phyloP scores from a whole-genome alignment of 257 asterid species.

The Penstemon barbatus region DNA sequence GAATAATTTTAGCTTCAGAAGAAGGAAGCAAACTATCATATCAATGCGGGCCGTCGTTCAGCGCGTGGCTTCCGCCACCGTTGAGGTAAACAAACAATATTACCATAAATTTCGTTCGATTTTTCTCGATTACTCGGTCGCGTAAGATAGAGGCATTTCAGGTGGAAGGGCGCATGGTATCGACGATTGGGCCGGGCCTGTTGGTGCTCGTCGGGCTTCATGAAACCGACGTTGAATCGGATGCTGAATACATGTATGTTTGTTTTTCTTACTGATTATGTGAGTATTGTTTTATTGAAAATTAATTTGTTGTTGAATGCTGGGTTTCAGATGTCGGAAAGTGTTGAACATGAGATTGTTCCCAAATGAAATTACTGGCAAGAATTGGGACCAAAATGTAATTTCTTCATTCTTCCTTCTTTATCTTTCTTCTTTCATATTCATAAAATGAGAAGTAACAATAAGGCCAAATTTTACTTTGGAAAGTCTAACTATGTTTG shows the following conservation, averaged over 20 bases:
- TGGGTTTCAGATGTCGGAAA: slow-evolving; percentile 77
- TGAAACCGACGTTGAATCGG: slow-evolving; percentile 64
- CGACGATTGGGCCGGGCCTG: slow-evolving; percentile 80
- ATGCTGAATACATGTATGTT: slow-evolving; percentile 72
- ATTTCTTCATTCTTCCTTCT: slow-evolving; percentile 23
- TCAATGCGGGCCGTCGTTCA: slow-evolving; percentile 87
- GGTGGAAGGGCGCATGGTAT: slow-evolving; percentile 76
- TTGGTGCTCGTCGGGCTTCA: slow-evolving; percentile 83
- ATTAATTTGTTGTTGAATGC: slow-evolving; percentile 14
- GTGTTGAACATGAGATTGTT: slow-evolving; percentile 91
- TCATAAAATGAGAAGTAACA: not conserved
- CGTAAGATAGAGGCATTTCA: slow-evolving; percentile 33
- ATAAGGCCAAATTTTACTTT: too few species aligned
- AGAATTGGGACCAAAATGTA: slow-evolving; percentile 88
- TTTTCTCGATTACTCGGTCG: slow-evolving; percentile 26
- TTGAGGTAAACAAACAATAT: slow-evolving; percentile 46
- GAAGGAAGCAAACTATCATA: slow-evolving; percentile 32
- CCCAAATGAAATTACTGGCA: slow-evolving; percentile 67
- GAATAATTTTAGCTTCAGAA: slow-evolving; percentile 24
- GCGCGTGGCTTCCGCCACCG: slow-evolving; percentile 87
- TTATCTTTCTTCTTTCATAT: not conserved
- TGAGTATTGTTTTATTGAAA: not conserved
- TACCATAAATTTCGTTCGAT: slow-evolving; percentile 2
- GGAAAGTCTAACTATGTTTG: too few species aligned
- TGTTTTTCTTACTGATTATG: not conserved